phyloP scores from a whole-genome alignment of 805 yeast species.

The Yamadazyma akitaensis region DNA sequence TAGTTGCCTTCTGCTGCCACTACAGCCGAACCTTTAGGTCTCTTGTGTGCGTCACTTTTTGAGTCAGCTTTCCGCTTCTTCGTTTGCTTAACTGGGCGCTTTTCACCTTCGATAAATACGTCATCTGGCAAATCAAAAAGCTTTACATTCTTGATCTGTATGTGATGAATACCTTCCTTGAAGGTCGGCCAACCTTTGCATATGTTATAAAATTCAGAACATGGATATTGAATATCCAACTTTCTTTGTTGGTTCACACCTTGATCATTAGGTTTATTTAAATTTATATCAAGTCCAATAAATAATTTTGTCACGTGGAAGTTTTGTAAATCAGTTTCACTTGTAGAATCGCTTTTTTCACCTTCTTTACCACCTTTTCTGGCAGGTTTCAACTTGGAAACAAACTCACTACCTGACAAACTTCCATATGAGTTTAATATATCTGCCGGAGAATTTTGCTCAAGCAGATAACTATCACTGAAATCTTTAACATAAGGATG shows the following conservation, averaged over 20 bases:
- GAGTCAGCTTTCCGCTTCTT: conserved; percentile 32
- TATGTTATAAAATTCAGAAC: conserved; percentile 79
- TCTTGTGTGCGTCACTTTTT: conserved; percentile 16
- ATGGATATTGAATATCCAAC: conserved; percentile 83
- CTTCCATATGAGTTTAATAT: conserved; percentile 65
- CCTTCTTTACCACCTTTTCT: conserved; percentile 13
- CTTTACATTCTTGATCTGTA: conserved; percentile 63
- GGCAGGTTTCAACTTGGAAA: neutral
- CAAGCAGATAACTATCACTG: conserved; percentile 36
- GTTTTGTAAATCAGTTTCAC: neutral
- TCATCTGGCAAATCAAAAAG: conserved; percentile 78
- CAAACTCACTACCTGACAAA: conserved; percentile 45
- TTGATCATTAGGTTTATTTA: conserved; percentile 33
- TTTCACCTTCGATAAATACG: conserved; percentile 73
- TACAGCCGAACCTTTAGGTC: conserved; percentile 21
- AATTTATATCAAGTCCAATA: conserved; percentile 66
- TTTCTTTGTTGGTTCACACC: conserved; percentile 22
- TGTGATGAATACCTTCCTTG: conserved; percentile 55
- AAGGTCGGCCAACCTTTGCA: conserved; percentile 74
- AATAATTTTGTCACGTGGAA: conserved; percentile 72
- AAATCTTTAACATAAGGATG: conserved; percentile 75
- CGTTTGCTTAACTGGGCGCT: conserved; percentile 60
- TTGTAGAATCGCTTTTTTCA: conserved; percentile 11
- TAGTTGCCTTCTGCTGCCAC: neutral
- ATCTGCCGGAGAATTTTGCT: conserved; percentile 21